Base-by-base conservation (phyloP, 2,329 filamentous ascomycete species). In the Pleoardoris graminearum region DNA sequence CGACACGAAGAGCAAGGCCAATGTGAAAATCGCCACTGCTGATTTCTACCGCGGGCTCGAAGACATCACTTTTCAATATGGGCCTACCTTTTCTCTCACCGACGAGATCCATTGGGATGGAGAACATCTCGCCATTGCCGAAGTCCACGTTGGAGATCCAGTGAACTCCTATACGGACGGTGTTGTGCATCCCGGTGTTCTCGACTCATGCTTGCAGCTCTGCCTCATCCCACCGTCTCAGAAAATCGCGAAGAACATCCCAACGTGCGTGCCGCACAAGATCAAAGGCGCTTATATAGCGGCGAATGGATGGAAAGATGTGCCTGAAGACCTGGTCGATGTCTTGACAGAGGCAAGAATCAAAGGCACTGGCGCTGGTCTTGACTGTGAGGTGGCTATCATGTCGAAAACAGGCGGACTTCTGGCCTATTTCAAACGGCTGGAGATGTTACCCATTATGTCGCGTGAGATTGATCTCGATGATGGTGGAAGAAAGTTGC, bases 251-350 rank as follows among this genome's bases (percentile, higher is more conserved):
- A 38, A 33, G 11, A 27, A 39, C 1, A 5, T 57, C n/a, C 27
- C 41, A 12, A 53, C 54, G 4, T 29, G 21, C 3, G 33, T 57
- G 4, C 54, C 54, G 10, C 37, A 37, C 42, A 50, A 30, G 14
- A 43, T 53, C 7, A 27, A 14, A n/a, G 41, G 50, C 32, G 19
- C 45, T 4, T 55, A 41, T 38, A 47, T 55, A 12, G 27, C 53
- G 1, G 32, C 22, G 27, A 25, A 23, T 19, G 49, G 46, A 11
- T 55, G 53, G 53, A 37, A 53, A 23, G 4, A 46, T n/a, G 21
- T 45, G 2, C 2, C 36, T 17, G 39, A 32, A 10, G 3, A n/a
- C 16, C 14, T 5, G 17, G 21, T 53, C 6, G 14, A 32, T 3
- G 36, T 53, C 7, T 29, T 38, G 14, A 36, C 44, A 10, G 17